Conservation (phyloP, 176 grass and related monocot species). For the Ampelocalamus luodianensis region DNA sequence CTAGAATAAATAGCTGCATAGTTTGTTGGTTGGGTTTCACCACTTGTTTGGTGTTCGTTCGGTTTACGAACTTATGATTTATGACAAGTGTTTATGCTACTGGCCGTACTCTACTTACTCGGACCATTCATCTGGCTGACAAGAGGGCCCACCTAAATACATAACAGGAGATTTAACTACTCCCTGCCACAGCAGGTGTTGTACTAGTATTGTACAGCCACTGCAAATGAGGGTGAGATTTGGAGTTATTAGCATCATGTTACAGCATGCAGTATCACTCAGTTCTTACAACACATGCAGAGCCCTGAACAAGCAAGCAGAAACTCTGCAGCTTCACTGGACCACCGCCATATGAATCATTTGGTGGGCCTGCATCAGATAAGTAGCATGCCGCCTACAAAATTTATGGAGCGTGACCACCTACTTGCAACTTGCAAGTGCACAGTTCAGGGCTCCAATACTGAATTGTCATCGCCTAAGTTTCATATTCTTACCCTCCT, state of each 20-base stretch:
- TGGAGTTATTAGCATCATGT: background rate
- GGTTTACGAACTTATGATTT: background rate
- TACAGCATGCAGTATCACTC: background rate
- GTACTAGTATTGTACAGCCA: no score
- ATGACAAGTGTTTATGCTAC: background rate
- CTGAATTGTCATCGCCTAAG: background rate
- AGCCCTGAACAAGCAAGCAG: background rate
- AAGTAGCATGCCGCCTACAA: constrained; percentile 15
- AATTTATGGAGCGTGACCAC: constrained; percentile 14
- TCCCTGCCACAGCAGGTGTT: background rate
- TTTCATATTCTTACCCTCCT: background rate
- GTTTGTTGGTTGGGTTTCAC: background rate
- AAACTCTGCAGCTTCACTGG: background rate
- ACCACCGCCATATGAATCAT: constrained; percentile 11
- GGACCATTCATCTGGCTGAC: constrained; percentile 1
- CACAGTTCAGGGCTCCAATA: background rate
- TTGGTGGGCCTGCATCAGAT: background rate
- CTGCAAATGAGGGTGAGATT: no score
- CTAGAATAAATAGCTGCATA: background rate
- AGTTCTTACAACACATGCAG: background rate
- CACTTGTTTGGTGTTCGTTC: background rate
- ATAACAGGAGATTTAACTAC: background rate
- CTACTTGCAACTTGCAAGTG: background rate
- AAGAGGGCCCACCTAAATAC: background rate
- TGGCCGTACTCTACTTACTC: background rate